Evolutionary conservation across 306 rosid species (phyloP), one percentile per base, ranked within the genome.

Genomic region (Vicia villosa): DNA sequence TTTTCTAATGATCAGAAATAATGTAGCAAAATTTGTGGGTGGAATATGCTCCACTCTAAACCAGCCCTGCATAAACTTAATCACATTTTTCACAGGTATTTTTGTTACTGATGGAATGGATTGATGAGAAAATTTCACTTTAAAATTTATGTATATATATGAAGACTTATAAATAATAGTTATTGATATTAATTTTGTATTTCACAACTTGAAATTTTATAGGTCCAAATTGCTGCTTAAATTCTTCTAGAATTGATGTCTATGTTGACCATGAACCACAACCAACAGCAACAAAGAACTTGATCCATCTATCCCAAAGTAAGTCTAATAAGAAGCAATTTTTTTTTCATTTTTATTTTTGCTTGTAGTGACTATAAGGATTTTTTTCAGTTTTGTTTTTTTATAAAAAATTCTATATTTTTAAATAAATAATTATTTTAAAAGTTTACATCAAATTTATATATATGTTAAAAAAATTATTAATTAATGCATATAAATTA

Each of bases 291-390:
- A 90, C 96, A 2, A 90, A 86, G 79, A 88, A 86, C 77, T 64
- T 93, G 90, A 77, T 92, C 61, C 96, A 90, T 78, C 68, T 90
- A 8, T 55, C 96, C 60, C 96, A 92, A 69, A 90, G 96, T 90
- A 85, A 66, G 91, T 58, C 24, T 54, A n/a, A 10, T 15, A 34
- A 20, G 24, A 19, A 10, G 65, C 10, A 43, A 43, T 12, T 4
- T 43, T n/a, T 43, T n/a, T 43, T n/a, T 4, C 49, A 12, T 14
- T 1, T 10, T 8, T 2, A 40, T 24, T 24, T 24, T 24, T 24
- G 28, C 26, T 22, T 22, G 26, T 22, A 3, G 26, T 22, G 3
- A 22, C 26, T 22, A 22, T 22, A 22, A 22, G 26, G 26, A 22
- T 22, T 22, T 22, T 1, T 22, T 22, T 1, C 26, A 22, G 26